Evolutionary conservation across 2,329 filamentous ascomycete species (phyloP).

Genomic region (Cladosporium cucumerinum): DNA sequence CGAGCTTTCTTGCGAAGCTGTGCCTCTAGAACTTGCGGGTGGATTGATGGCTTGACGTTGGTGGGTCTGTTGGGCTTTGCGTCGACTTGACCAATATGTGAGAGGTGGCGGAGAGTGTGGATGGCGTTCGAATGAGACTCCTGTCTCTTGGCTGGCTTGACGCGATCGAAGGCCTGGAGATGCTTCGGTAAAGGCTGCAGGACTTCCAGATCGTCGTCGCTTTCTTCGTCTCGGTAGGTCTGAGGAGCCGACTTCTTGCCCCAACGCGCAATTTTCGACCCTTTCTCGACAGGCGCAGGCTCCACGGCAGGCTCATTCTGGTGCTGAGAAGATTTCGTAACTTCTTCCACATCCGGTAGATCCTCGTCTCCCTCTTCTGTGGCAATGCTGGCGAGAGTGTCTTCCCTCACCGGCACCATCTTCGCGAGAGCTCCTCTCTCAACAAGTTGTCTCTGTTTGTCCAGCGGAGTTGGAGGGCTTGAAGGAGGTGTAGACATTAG

Average conservation of each 20-base stretch:
- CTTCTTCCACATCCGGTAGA: constrained; percentile 27
- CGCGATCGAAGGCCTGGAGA: constrained; percentile 37
- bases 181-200: constrained; percentile 38
- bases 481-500: constrained; percentile 42
- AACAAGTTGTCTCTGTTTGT: constrained; percentile 31
- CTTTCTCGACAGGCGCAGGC: constrained; percentile 11
- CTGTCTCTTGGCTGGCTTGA: constrained; percentile 27
- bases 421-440: constrained; percentile 34
- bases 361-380: constrained; percentile 27
- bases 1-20: constrained; percentile 69
- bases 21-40: constrained; percentile 64
- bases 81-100: constrained; percentile 33
- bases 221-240: constrained; percentile 34
- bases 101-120: constrained; percentile 34
- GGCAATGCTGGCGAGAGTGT: constrained; percentile 26
- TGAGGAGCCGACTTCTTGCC: constrained; percentile 37
- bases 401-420: constrained; percentile 30
- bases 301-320: not conserved
- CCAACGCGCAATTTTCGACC: constrained; percentile 35
- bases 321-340: constrained; percentile 29
- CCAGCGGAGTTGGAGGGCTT: constrained; percentile 40
- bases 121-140: constrained; percentile 32
- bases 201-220: constrained; percentile 61
- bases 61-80: constrained; percentile 57
- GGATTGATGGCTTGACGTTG: constrained; percentile 61